These are phyloP conservation scores for Piper betle DNA, from an alignment of 164 flowering plant species.

Conservation along the genomic window DNA sequence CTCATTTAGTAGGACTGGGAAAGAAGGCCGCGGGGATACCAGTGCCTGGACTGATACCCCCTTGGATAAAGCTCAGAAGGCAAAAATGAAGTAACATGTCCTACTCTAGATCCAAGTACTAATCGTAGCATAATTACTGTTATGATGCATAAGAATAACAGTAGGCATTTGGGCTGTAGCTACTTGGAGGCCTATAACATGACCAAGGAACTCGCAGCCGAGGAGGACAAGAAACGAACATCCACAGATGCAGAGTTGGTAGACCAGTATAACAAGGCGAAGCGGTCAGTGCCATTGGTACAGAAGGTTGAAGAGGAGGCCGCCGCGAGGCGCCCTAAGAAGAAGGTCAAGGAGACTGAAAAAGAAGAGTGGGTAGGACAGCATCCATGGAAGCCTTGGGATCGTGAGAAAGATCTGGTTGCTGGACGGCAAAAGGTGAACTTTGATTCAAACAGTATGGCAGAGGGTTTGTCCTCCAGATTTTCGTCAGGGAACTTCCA, in stretches of 20 bases:
- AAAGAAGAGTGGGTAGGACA: conserved; percentile 77
- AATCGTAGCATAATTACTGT: background rate
- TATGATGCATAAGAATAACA: background rate
- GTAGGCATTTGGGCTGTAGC: conserved; percentile 24
- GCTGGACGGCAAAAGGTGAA: conserved; percentile 76
- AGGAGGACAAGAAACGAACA: conserved; percentile 29
- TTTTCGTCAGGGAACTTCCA: conserved; percentile 69
- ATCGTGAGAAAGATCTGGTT: conserved; percentile 78
- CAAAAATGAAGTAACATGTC: conserved; percentile 54
- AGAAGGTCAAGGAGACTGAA: conserved; percentile 32
- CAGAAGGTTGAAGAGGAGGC: conserved; percentile 63
- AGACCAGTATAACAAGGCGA: conserved; percentile 63
- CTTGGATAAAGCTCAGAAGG: conserved; percentile 67
- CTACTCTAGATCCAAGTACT: background rate
- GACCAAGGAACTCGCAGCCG: conserved; percentile 65
- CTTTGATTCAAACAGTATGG: conserved; percentile 49
- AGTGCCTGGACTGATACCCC: conserved; percentile 90
- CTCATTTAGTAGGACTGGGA: conserved; percentile 44
- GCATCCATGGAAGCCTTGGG: conserved; percentile 99
- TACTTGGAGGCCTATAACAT: conserved; percentile 83
- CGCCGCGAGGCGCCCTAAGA: conserved; percentile 32
- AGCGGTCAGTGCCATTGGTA: conserved; percentile 71
- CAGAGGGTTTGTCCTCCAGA: conserved; percentile 61
- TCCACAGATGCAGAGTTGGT: conserved; percentile 71
- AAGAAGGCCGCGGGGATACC: conserved; percentile 93